Percentiles rank a stretch among this genome's conserved stretches.
phyloP scores from a whole-genome alignment of 371 early-diverging fungal species.

The Homolaphlyctis polyrhiza region DNA sequence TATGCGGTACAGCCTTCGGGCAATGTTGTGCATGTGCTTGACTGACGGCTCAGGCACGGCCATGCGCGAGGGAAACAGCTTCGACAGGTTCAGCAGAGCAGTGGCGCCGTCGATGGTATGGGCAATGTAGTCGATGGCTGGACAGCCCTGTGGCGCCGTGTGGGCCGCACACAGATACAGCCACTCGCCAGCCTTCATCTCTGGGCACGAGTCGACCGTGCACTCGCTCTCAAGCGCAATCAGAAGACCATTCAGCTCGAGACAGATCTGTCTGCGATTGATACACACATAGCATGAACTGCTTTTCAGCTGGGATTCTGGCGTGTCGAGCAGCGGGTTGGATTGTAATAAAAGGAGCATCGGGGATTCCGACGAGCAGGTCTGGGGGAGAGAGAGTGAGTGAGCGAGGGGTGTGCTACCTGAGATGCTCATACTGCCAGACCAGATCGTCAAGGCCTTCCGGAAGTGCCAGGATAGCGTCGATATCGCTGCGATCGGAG shows the following conservation, averaged over 20 bases:
- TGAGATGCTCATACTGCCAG: slow-evolving; percentile 88
- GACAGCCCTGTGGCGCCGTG: slow-evolving; percentile 71
- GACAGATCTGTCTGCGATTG: slow-evolving; percentile 38
- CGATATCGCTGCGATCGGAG: slow-evolving; percentile 57
- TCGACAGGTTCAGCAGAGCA: slow-evolving; percentile 68
- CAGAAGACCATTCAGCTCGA: slow-evolving; percentile 75
- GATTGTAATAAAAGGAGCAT: background rate
- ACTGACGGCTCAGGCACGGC: slow-evolving; percentile 47
- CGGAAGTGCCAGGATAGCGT: slow-evolving; percentile 60
- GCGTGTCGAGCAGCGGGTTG: background rate
- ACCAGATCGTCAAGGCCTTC: slow-evolving; percentile 58
- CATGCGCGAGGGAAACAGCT: slow-evolving; percentile 72
- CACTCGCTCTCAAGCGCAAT: slow-evolving; percentile 75
- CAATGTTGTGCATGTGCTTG: slow-evolving; percentile 82
- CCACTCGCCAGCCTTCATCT: slow-evolving; percentile 92
- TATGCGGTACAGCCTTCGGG: slow-evolving; percentile 87
- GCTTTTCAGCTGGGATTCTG: background rate
- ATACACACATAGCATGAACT: background rate
- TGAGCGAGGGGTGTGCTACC: no score
- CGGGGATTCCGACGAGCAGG: no score
- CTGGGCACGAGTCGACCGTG: slow-evolving; percentile 71
- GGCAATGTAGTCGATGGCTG: slow-evolving; percentile 87
- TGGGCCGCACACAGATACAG: slow-evolving; percentile 92
- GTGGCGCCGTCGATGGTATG: slow-evolving; percentile 90
- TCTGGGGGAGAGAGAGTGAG: no score